phyloP scores from a whole-genome alignment of 2,329 filamentous ascomycete species.

The Calonectria leucothoes region DNA sequence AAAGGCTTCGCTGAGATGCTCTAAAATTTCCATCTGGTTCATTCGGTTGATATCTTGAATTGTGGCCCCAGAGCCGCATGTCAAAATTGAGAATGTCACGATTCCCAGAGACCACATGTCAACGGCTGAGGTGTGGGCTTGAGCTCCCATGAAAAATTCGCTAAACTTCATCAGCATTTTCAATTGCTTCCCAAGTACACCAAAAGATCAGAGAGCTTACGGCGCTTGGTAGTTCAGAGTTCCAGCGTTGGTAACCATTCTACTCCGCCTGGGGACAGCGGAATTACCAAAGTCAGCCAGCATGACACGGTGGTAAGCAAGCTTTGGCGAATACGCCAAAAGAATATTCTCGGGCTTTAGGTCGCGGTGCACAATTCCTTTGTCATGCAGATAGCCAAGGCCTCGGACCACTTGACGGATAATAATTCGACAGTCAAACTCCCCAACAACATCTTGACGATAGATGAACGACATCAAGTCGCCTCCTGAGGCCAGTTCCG shows the following conservation, averaged over 20 bases:
- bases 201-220: constrained; percentile 49
- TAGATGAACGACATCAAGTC: constrained; percentile 63
- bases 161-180: constrained; percentile 44
- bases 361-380: constrained; percentile 63
- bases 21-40: constrained; percentile 39
- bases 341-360: constrained; percentile 67
- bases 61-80: constrained; percentile 32
- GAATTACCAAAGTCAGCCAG: constrained; percentile 66
- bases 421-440: constrained; percentile 58
- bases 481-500: constrained; percentile 66
- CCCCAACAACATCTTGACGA: constrained; percentile 49
- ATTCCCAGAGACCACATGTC: constrained; percentile 67
- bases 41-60: constrained; percentile 42
- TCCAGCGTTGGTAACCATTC: constrained; percentile 58
- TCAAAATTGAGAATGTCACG: constrained; percentile 52
- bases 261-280: constrained; percentile 53
- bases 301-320: constrained; percentile 57
- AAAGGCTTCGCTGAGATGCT: constrained; percentile 30
- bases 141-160: constrained; percentile 46
- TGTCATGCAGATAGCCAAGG: constrained; percentile 60
- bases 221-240: constrained; percentile 62
- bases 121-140: constrained; percentile 50
- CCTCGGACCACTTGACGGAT: constrained; percentile 60
- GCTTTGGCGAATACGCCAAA: constrained; percentile 57
- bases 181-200: neutral